Evolutionary conservation across 2,329 filamentous ascomycete genomes (phyloP).

Genomic region (Neonectria coccinea): DNA sequence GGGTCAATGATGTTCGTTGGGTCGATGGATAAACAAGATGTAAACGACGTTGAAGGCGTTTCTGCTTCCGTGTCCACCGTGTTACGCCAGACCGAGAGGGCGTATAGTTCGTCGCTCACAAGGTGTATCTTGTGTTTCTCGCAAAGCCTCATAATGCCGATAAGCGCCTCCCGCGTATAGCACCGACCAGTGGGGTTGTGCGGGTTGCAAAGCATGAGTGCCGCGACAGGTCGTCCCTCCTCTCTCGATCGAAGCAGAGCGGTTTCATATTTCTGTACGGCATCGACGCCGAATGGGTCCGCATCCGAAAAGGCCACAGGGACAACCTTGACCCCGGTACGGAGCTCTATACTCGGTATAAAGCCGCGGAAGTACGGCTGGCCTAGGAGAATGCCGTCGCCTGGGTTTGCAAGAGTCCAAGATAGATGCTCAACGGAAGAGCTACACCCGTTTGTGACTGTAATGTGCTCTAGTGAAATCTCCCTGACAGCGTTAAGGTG

Average conservation of each 20-base stretch:
- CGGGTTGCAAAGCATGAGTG: slow-evolving; percentile 62
- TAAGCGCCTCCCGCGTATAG: slow-evolving; percentile 54
- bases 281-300: slow-evolving; percentile 57
- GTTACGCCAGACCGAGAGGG: slow-evolving; percentile 62
- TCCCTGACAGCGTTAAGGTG: not conserved
- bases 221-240: slow-evolving; percentile 55
- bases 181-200: slow-evolving; percentile 64
- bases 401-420: slow-evolving; percentile 54
- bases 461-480: slow-evolving; percentile 43
- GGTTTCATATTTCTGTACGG: slow-evolving; percentile 58
- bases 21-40: slow-evolving; percentile 59
- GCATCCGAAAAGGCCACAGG: slow-evolving; percentile 56
- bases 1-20: slow-evolving; percentile 58
- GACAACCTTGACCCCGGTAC: slow-evolving; percentile 56
- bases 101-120: slow-evolving; percentile 63
- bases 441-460: slow-evolving; percentile 54
- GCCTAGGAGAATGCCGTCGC: slow-evolving; percentile 55
- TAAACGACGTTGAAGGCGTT: slow-evolving; percentile 51
- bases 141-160: slow-evolving; percentile 60
- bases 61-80: slow-evolving; percentile 40
- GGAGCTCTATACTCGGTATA: slow-evolving; percentile 55
- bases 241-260: slow-evolving; percentile 53
- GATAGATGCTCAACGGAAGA: slow-evolving; percentile 54
- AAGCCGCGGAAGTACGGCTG: slow-evolving; percentile 61
- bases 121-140: slow-evolving; percentile 61